A percentile compares a stretch with the other conserved stretches of the same genome.
Evolutionary conservation across 306 rosid species (phyloP).

Genomic region (Prunus armeniaca): DNA sequence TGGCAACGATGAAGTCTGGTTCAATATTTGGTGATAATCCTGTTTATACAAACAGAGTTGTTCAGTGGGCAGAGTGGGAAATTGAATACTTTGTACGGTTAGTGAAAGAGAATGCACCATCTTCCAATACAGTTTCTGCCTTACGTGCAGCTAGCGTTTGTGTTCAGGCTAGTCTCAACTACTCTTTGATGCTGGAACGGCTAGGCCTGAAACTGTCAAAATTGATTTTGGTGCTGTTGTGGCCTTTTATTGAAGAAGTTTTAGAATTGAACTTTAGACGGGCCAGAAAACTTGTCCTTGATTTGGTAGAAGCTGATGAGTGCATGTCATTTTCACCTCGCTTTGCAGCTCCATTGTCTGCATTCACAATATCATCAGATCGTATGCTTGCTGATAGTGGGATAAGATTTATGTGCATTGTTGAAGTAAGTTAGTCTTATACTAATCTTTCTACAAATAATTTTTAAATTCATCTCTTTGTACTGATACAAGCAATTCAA

Average conservation of each 20-base stretch:
- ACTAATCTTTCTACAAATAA: conserved; percentile 17
- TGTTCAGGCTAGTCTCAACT: conserved; percentile 83
- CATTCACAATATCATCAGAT: conserved; percentile 57
- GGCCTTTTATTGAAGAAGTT: conserved; percentile 89
- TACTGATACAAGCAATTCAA: conserved; percentile 11
- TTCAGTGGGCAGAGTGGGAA: conserved; percentile 99
- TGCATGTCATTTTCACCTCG: conserved; percentile 58
- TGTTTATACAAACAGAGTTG: conserved; percentile 77
- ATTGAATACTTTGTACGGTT: conserved; percentile 81
- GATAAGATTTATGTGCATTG: conserved; percentile 71
- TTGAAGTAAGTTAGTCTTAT: conserved; percentile 65
- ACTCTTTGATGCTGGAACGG: conserved; percentile 69
- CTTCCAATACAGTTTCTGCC: conserved; percentile 74
- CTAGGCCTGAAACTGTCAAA: conserved; percentile 88
- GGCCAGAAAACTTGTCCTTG: conserved; percentile 76
- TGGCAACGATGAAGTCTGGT: conserved; percentile 71
- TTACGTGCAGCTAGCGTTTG: conserved; percentile 76
- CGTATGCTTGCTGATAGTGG: conserved; percentile 72
- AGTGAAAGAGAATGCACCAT: conserved; percentile 86
- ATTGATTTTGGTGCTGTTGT: conserved; percentile 76
- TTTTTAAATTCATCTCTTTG: conserved; percentile 1
- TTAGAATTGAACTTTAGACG: conserved; percentile 86
- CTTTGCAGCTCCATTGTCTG: conserved; percentile 69
- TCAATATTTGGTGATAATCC: conserved; percentile 86
- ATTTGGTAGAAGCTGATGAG: conserved; percentile 65